Base-by-base conservation (phyloP, 2,329 filamentous ascomycete species). In the Hypoxylon sp. region DNA sequence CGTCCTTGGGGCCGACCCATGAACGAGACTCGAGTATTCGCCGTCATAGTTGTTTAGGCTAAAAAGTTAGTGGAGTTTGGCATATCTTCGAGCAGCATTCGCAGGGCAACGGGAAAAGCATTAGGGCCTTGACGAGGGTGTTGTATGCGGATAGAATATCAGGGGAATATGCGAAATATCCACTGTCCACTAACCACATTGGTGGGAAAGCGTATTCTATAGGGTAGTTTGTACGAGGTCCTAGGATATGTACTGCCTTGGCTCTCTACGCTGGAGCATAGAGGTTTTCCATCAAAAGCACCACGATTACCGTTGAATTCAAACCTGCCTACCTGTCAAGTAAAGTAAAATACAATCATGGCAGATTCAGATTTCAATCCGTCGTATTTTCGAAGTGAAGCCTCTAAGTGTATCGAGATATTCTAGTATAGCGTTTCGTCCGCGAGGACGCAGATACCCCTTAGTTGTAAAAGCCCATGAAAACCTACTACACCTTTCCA, bases 161-260 rank as follows among this genome's bases (percentile, higher is more conserved):
- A 39, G 47, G 54, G 51, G 62, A 59, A 58, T 51, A 53, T 42
- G 37, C 50, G 42, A 62, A 46, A 61, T 63, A 48, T 55, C 51
- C 53, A 57, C 47, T 24, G 29, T 42, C 53, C 24, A 63, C 31
- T 37, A 53, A 42, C 39, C 58, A 37, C 42, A 47, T 17, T 48
- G 51, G 53, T 52, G 46, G 54, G 44, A 44, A 17, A 46, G 50
- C 47, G 60, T 46, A 33, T 53, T 69, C 66, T 66, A 74, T 73
- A 70, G 70, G 69, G 71, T 71, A 59, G 47, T 54, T 59, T 57
- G 52, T 52, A 67, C 65, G 54, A 70, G 48, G 59, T 72, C 66
- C 62, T 33, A 63, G 58, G 63, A 57, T 65, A 69, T 70, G 60
- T 68, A 57, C 35, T 53, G 61, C 62, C 53, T 59, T 48, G 29